Conservation (phyloP, 306 rosid species). For the Rosa rugosa region DNA sequence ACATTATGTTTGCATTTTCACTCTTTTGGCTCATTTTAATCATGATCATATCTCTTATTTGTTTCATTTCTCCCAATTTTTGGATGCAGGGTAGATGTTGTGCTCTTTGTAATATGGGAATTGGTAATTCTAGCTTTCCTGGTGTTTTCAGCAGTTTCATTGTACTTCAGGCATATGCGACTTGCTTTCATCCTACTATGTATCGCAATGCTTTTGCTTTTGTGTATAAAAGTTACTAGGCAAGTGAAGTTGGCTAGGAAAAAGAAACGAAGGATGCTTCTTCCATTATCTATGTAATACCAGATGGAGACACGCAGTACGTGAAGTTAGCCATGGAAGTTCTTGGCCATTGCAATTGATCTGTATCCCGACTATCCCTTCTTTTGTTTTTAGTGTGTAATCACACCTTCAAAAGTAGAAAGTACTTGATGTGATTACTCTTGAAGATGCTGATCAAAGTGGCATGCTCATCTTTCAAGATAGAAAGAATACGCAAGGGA, state of each 20-base stretch:
- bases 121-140: slow-evolving; percentile 84
- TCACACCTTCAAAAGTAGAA: not conserved
- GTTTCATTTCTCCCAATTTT: slow-evolving; percentile 25
- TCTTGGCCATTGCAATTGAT: slow-evolving; percentile 19
- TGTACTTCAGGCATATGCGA: slow-evolving; percentile 85
- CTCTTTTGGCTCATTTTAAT: not conserved
- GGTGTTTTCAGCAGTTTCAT: slow-evolving; percentile 88
- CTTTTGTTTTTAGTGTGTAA: slow-evolving; percentile 19
- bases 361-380: not conserved
- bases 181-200: slow-evolving; percentile 76
- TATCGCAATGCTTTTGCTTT: slow-evolving; percentile 69
- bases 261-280: slow-evolving; percentile 99
- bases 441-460: slow-evolving; percentile 22
- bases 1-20: not conserved
- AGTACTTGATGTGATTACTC: slow-evolving; percentile 3
- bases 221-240: slow-evolving; percentile 94
- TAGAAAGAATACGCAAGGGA: not conserved
- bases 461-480: slow-evolving; percentile 10
- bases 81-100: slow-evolving; percentile 96
- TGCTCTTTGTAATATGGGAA: slow-evolving; percentile 97
- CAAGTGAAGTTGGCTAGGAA: slow-evolving; percentile 94
- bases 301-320: slow-evolving; percentile 30
- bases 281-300: slow-evolving; percentile 90
- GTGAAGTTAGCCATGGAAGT: slow-evolving; percentile 14
- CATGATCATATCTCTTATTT: not conserved